These are phyloP conservation scores for Yarrowia sp. DNA, from an alignment of 805 yeast species.

Conservation along the genomic window DNA sequence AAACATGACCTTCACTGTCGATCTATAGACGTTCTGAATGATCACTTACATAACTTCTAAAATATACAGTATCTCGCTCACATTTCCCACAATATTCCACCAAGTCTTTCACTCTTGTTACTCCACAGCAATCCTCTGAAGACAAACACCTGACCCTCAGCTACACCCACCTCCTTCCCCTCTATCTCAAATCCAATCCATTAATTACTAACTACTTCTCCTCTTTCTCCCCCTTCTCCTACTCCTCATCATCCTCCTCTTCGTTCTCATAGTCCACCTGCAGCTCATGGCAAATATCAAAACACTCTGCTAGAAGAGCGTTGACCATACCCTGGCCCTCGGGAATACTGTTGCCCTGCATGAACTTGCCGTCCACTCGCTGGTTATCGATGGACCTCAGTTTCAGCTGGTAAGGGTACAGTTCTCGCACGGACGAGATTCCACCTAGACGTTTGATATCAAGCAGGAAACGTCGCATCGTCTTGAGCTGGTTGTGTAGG, in stretches of 20 bases:
- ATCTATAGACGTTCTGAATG: no score
- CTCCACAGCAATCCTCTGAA: no score
- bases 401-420: constrained; percentile 96
- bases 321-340: constrained; percentile 98
- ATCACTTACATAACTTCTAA: no score
- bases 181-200: no score
- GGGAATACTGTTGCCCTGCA: constrained; percentile 86
- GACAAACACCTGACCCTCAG: no score
- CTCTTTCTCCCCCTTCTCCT: constrained; percentile 15
- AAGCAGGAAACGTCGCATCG: constrained; percentile 86
- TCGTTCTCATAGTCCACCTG: constrained; percentile 55
- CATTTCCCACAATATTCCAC: no score
- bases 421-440: constrained; percentile 80
- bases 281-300: constrained; percentile 89
- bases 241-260: constrained; percentile 16
- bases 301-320: constrained; percentile 90
- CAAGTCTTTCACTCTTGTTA: no score
- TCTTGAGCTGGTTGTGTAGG: constrained; percentile 88
- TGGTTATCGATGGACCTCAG: constrained; percentile 86
- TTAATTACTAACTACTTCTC: background rate
- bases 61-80: no score
- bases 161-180: no score
- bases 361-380: constrained; percentile 90
- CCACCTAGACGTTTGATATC: constrained; percentile 96
- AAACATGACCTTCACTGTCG: no score